These are phyloP conservation scores for Penicillium sp. DNA, from an alignment of 2,329 filamentous ascomycete genomes.

Conservation along the genomic window DNA sequence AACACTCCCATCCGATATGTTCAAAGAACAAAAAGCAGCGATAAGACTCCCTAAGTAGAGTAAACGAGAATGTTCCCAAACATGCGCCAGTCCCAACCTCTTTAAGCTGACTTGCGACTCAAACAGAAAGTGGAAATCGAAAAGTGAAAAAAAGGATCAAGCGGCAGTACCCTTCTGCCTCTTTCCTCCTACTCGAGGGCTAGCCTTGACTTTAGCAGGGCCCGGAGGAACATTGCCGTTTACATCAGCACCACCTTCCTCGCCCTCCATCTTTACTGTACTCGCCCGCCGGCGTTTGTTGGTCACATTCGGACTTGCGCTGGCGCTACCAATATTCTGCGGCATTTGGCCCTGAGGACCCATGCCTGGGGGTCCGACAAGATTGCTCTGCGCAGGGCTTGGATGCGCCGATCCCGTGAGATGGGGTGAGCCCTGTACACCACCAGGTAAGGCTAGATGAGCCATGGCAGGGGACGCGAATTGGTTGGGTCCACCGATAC, in stretches of 20 bases:
- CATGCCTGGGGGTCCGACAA: slow-evolving; percentile 57
- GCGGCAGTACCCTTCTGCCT: slow-evolving; percentile 51
- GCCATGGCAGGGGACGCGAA: slow-evolving; percentile 65
- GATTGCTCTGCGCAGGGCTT: slow-evolving; percentile 51
- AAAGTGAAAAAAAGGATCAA: slow-evolving; percentile 27
- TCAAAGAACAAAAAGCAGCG: slow-evolving; percentile 22
- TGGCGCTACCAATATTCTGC: slow-evolving; percentile 59
- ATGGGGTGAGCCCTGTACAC: slow-evolving; percentile 56
- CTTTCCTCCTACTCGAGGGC: slow-evolving; percentile 52
- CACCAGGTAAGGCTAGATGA: slow-evolving; percentile 56
- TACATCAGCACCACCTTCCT: slow-evolving; percentile 56
- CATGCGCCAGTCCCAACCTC: slow-evolving; percentile 35
- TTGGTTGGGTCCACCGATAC: slow-evolving; percentile 53
- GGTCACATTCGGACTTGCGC: slow-evolving; percentile 65
- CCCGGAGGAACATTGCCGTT: slow-evolving; percentile 50
- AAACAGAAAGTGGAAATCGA: slow-evolving; percentile 18
- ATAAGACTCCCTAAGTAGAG: slow-evolving; percentile 10
- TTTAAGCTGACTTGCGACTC: slow-evolving; percentile 26
- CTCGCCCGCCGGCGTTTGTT: slow-evolving; percentile 64
- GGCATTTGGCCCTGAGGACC: slow-evolving; percentile 62
- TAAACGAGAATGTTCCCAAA: slow-evolving; percentile 33
- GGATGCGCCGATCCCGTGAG: slow-evolving; percentile 56
- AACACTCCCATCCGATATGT: slow-evolving; percentile 30
- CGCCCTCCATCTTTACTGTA: slow-evolving; percentile 63
- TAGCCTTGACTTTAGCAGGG: slow-evolving; percentile 52